Percentiles rank a stretch among this genome's conserved stretches.
phyloP scores from a whole-genome alignment of 768 basidiomycete genomes.

The Boletus speciosus region DNA sequence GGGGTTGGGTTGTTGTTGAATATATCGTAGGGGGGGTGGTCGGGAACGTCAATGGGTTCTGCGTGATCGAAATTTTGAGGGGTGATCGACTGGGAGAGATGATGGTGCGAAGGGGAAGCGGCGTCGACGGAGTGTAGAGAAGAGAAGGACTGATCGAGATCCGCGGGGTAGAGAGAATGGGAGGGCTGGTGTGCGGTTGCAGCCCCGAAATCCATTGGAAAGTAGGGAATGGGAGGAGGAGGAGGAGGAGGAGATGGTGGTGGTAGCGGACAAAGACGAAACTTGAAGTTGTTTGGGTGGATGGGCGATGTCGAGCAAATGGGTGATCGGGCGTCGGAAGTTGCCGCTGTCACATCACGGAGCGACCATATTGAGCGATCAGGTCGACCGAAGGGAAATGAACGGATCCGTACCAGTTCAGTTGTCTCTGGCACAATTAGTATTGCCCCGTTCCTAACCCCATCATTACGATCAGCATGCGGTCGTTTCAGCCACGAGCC shows the following conservation, averaged over 20 bases:
- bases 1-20: constrained; percentile 49
- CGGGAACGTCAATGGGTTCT: constrained; percentile 54
- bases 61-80: constrained; percentile 45
- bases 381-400: constrained; percentile 13
- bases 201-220: constrained; percentile 50
- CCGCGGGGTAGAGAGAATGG: constrained; percentile 46
- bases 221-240: constrained; percentile 32
- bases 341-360: constrained; percentile 44
- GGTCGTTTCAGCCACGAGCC: constrained; percentile 9
- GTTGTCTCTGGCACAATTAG: constrained; percentile 4
- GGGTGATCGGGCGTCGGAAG: constrained; percentile 57
- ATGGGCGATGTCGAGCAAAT: constrained; percentile 38
- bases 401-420: constrained; percentile 31
- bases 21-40: constrained; percentile 61
- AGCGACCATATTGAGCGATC: constrained; percentile 41
- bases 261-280: constrained; percentile 36
- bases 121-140: constrained; percentile 41
- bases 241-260: constrained; percentile 26
- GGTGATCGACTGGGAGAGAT: constrained; percentile 33
- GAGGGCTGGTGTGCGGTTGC: constrained; percentile 34
- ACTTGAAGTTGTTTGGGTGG: constrained; percentile 26
- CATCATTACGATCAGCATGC: constrained; percentile 16
- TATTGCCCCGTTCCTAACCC: background rate
- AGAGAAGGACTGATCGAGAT: constrained; percentile 57
- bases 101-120: constrained; percentile 37